Evolutionary conservation across 2,329 filamentous ascomycete species (phyloP), one percentile per base, ranked within the genome.

Genomic region (Fusarium nematophilum): DNA sequence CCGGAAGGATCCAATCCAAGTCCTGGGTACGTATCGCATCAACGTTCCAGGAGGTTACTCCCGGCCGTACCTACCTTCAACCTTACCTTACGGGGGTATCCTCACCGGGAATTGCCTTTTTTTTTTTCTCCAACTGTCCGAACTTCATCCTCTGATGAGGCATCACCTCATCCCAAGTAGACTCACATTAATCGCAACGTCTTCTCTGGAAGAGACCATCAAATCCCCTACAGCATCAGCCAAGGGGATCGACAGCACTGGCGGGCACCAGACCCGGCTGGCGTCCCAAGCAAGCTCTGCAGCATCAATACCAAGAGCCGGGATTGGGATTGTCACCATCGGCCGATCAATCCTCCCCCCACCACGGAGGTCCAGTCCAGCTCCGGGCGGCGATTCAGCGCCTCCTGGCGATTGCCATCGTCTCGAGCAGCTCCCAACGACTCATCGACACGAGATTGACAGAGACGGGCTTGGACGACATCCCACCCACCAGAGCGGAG

Each of bases 261-360:
- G 23, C 46, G 49, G 31, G 58, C 23, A 33, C 26, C 25, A 36
- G 59, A 51, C 55, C 36, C 54, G 21, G 36, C 43, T 46, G 43
- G 44, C 44, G 43, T 47, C 42, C 10, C 43, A 50, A 31, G 33
- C 40, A 40, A 37, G 44, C 39, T 31, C 27, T 40, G 46, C 29
- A 49, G 26, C 46, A 40, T 40, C 37, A 31, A 39, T 39, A 48
- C 43, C 43, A 40, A 33, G 37, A 40, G 36, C 46, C 34, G 44
- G 46, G 51, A 53, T 49, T 43, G 47, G 44, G 13, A 29, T 25
- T 42, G 45, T 59, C 43, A 58, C 55, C 54, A 50, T 68, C 51
- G 62, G 62, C 53, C 66, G 66, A 69, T 69, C 64, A 65, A 67
- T 64, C 62, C 51, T 48, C 40, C 31, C 61, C 62, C 57, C 55